Conservation (phyloP, 2,329 filamentous ascomycete genomes). For the Orbilia blumenaviensis region DNA sequence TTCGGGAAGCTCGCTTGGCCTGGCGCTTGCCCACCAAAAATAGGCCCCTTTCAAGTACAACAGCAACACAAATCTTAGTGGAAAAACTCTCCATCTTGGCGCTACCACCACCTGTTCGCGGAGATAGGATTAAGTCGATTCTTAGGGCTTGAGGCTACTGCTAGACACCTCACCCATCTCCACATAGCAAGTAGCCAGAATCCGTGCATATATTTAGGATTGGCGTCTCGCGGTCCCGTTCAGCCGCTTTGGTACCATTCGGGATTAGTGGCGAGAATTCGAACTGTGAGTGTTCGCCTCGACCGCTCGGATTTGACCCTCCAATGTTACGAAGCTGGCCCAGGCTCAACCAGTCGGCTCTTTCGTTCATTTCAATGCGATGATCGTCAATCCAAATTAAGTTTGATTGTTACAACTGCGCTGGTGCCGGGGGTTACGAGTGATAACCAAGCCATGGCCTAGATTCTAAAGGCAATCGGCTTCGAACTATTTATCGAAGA, state of each 20-base stretch:
- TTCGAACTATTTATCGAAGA: too few species aligned
- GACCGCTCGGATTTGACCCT: conserved; percentile 7
- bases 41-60: neutral
- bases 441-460: neutral
- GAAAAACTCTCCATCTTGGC: conserved; percentile 49
- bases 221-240: conserved; percentile 6
- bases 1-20: conserved; percentile 8
- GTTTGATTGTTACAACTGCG: too few species aligned
- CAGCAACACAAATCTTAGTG: conserved; percentile 6
- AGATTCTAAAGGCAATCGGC: neutral
- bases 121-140: conserved; percentile 1
- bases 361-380: neutral
- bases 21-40: conserved; percentile 26
- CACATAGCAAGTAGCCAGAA: conserved; percentile 2
- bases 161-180: neutral
- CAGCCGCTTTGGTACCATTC: neutral
- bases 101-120: neutral
- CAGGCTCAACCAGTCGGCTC: too few species aligned
- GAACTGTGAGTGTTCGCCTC: neutral
- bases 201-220: conserved; percentile 14
- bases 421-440: neutral
- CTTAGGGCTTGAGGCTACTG: neutral
- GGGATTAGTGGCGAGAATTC: conserved; percentile 2
- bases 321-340: neutral
- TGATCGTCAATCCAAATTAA: neutral